Evolutionary conservation across 2,329 filamentous ascomycete genomes (phyloP), one percentile per base, ranked within the genome.

Genomic region (Aspergillus tamarii): DNA sequence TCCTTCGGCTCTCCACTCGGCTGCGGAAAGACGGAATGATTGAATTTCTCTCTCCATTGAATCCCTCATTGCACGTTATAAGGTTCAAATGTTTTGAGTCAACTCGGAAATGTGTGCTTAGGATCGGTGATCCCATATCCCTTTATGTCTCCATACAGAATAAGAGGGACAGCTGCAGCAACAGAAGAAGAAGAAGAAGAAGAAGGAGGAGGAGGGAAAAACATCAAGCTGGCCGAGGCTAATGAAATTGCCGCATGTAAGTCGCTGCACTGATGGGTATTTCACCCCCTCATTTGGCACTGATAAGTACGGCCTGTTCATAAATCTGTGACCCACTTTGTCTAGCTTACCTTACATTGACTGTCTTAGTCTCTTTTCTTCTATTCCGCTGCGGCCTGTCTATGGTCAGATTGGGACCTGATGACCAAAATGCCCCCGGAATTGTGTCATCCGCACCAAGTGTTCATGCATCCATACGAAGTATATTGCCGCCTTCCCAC

Each of bases 361-460:
- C 9, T 53, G n/a, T 9, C 32, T 14, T 53, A 16, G 21, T 48
- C 21, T 30, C 48, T n/a, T 5, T 10, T 45, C 41, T 36, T 21
- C 12, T 32, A 23, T 36, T 11, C 52, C 16, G 32, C 52, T 32
- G 30, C n/a, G 21, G 16, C 30, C 19, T 48, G 21, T 48, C 45
- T 48, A n/a, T 26, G 26, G 19, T n/a, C 26, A 53, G 50, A 53
- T 32, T n/a, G 12, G 45, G 26, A 19, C 46, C 52, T 36, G 52
- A 55, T 55, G 52, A 55, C 52, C 52, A 23, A 39, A 39, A 55
- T 55, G 32, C 21, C 34, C 52, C 52, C 52, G 16, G 52, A 26
- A 55, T 55, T 55, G 52, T 55, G 32, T 55, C 52, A 55, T 55
- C 52, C 21, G 52, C 52, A 19, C 48, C 26, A 52, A 32, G 28